A percentile compares a stretch with the other conserved stretches of the same genome.
Conservation (phyloP, 148 eudicot genomes). For the Rhododendron ovatum region DNA sequence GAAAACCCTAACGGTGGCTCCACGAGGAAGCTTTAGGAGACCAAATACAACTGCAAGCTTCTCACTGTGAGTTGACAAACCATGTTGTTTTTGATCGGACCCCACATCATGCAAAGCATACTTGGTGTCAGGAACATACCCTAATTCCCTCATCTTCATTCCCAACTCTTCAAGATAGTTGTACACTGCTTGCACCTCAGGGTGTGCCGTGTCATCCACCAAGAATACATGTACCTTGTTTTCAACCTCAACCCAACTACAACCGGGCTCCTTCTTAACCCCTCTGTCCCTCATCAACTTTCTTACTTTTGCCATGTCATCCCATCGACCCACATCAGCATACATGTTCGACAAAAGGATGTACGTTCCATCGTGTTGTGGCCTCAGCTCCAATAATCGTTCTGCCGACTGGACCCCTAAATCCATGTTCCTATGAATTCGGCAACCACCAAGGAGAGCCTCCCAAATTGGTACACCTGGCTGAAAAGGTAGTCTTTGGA, state of each 20-base stretch:
- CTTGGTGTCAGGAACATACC: conserved; percentile 56
- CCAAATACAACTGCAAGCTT: conserved; percentile 71
- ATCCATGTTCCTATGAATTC: conserved; percentile 47
- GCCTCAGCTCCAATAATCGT: conserved; percentile 32
- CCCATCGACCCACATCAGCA: conserved; percentile 53
- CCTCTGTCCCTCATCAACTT: conserved; percentile 60
- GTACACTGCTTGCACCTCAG: conserved; percentile 50
- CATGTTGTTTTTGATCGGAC: conserved; percentile 49
- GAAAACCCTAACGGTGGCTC: conserved; percentile 58
- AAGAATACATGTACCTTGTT: conserved; percentile 55
- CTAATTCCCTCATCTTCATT: conserved; percentile 47
- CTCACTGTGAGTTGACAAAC: conserved; percentile 63
- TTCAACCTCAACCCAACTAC: conserved; percentile 66
- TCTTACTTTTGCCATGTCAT: conserved; percentile 45
- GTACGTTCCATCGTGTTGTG: conserved; percentile 61
- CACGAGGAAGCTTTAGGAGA: conserved; percentile 51
- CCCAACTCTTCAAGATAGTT: conserved; percentile 48
- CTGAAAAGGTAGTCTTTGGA: conserved; percentile 43
- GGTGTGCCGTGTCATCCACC: conserved; percentile 54
- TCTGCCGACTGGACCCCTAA: conserved; percentile 56
- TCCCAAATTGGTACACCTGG: conserved; percentile 53
- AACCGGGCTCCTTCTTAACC: conserved; percentile 67
- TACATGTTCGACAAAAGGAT: conserved; percentile 55
- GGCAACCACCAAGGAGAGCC: conserved; percentile 62
- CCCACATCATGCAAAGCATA: conserved; percentile 60